Percentiles rank a stretch among this genome's conserved stretches.
phyloP scores from a whole-genome alignment of 441 rosid species.

The Jatropha podagrica region DNA sequence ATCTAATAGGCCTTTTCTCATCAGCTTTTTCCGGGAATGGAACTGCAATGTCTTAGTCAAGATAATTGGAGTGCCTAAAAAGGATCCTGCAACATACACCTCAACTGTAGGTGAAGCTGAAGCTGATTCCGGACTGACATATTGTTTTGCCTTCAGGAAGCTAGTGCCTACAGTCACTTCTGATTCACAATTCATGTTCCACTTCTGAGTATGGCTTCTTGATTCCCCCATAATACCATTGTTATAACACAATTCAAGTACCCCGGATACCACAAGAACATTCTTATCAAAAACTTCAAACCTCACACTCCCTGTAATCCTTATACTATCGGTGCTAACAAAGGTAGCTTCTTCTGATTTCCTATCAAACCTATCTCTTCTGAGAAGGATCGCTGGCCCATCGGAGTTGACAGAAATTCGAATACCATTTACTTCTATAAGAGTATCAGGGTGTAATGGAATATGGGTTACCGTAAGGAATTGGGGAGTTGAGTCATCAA shows the following conservation, averaged over 20 bases:
- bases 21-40: slow-evolving; percentile 45
- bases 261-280: slow-evolving; percentile 52
- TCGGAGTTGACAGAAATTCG: slow-evolving; percentile 45
- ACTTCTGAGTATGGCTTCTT: slow-evolving; percentile 40
- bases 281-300: slow-evolving; percentile 62
- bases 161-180: slow-evolving; percentile 37
- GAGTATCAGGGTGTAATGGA: slow-evolving; percentile 60
- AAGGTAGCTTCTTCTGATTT: slow-evolving; percentile 78
- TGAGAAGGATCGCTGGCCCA: slow-evolving; percentile 54
- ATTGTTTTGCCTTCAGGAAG: slow-evolving; percentile 56
- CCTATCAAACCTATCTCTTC: slow-evolving; percentile 73
- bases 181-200: slow-evolving; percentile 71
- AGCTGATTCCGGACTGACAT: slow-evolving; percentile 37
- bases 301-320: slow-evolving; percentile 66
- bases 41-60: slow-evolving; percentile 67
- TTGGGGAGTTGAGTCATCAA: slow-evolving; percentile 61
- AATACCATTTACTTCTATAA: slow-evolving; percentile 76
- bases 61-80: slow-evolving; percentile 66
- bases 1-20: slow-evolving; percentile 51
- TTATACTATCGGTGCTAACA: slow-evolving; percentile 68
- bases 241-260: slow-evolving; percentile 45
- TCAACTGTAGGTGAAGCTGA: slow-evolving; percentile 49
- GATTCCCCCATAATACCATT: slow-evolving; percentile 50
- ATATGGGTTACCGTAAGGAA: slow-evolving; percentile 59
- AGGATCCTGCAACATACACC: slow-evolving; percentile 77